These are phyloP conservation scores for Lizonia empirigonia DNA, from an alignment of 2,329 filamentous ascomycete genomes.

Conservation along the genomic window DNA sequence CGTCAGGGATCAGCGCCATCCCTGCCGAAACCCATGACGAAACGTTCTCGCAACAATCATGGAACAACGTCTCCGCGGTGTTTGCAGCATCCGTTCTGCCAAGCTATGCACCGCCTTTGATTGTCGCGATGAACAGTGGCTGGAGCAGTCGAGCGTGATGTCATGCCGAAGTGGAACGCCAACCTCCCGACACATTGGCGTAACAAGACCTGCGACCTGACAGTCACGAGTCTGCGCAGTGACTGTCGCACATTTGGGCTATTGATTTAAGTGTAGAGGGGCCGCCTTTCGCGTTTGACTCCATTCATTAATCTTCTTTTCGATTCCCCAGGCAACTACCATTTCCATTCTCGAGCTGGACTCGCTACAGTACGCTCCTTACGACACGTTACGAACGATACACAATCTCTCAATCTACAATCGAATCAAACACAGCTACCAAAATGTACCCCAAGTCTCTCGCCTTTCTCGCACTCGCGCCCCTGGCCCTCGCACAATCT, in stretches of 20 bases:
- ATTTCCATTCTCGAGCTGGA: slow-evolving; percentile 20
- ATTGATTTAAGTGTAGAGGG: slow-evolving; percentile 3
- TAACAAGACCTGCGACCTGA: slow-evolving; percentile 8
- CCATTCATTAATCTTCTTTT: slow-evolving; percentile 2
- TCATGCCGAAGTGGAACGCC: slow-evolving; percentile 6
- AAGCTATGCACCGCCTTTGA: background rate
- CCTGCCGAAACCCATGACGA: slow-evolving; percentile 17
- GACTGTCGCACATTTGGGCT: slow-evolving; percentile 3
- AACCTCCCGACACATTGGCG: slow-evolving; percentile 11
- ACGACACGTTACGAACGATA: slow-evolving; percentile 5
- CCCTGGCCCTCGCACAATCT: slow-evolving; percentile 15
- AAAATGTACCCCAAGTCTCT: slow-evolving; percentile 13
- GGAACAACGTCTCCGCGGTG: slow-evolving; percentile 24
- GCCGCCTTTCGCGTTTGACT: slow-evolving; percentile 1
- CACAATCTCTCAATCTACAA: background rate
- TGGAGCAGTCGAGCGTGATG: background rate
- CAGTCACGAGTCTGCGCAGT: slow-evolving; percentile 7
- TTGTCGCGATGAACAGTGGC: background rate
- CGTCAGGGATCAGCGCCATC: slow-evolving; percentile 1
- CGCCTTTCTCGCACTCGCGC: slow-evolving; percentile 16
- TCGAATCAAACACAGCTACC: background rate
- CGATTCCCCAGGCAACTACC: slow-evolving; percentile 10
- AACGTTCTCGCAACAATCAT: slow-evolving; percentile 26
- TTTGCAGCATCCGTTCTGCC: slow-evolving; percentile 4
- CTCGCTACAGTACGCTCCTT: slow-evolving; percentile 24